Conservation (phyloP, 2,329 filamentous ascomycete species). For the Fusarium sp. region DNA sequence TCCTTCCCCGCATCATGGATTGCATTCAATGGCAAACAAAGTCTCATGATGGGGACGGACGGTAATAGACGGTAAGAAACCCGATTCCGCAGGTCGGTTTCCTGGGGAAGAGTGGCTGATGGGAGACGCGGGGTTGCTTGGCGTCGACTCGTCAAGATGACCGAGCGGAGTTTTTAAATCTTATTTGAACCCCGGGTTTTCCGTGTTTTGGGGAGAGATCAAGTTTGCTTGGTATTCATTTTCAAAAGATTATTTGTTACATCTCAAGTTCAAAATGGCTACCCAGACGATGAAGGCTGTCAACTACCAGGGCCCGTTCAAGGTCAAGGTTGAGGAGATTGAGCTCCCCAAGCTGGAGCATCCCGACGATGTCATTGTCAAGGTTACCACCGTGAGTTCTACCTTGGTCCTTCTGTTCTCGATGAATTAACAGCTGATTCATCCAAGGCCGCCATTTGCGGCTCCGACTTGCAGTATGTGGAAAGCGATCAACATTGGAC, state of each 20-base stretch:
- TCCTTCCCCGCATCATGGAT: background rate
- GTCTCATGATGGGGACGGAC: background rate
- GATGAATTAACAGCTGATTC: constrained; percentile 7
- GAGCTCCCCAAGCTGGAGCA: constrained; percentile 69
- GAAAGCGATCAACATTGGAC: background rate
- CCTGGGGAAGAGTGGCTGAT: background rate
- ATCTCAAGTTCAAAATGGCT: constrained; percentile 29
- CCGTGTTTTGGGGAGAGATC: background rate
- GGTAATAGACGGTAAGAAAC: constrained; percentile 1
- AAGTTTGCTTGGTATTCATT: background rate
- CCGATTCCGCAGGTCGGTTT: background rate
- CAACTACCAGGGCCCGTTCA: constrained; percentile 71
- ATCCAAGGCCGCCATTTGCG: constrained; percentile 61
- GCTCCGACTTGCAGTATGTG: constrained; percentile 61
- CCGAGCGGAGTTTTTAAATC: background rate
- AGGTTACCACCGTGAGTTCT: constrained; percentile 69
- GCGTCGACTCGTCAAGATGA: background rate
- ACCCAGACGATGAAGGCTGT: constrained; percentile 67
- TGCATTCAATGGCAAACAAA: background rate
- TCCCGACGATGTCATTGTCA: constrained; percentile 74
- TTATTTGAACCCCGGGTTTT: background rate
- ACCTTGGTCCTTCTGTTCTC: background rate
- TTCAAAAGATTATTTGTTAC: background rate
- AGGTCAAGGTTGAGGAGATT: constrained; percentile 72
- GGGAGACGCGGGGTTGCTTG: constrained; percentile 5